A percentile compares a stretch with the other conserved stretches of the same genome.
These are phyloP conservation scores for Galeopsis tetrahit DNA, from an alignment of 257 asterid species.

Conservation along the genomic window DNA sequence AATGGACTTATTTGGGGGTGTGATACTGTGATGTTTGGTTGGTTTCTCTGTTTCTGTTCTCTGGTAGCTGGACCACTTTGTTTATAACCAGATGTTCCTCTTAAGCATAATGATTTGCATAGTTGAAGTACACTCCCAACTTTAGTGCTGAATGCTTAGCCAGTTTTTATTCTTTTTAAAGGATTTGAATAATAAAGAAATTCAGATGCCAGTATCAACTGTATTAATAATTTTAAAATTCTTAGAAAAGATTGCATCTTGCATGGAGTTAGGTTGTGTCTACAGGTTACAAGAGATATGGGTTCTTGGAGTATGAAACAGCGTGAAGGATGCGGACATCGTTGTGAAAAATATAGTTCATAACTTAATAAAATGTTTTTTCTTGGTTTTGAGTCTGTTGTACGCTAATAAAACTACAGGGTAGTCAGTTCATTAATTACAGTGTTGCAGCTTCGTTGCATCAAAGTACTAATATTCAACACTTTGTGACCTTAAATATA, in stretches of 20 bases:
- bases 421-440: slow-evolving; percentile 4
- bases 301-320: slow-evolving; percentile 29
- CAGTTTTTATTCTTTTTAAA: neutral
- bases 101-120: neutral
- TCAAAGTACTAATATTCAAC: neutral
- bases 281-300: slow-evolving; percentile 16
- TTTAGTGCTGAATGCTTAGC: slow-evolving; percentile 10
- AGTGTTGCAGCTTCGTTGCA: neutral
- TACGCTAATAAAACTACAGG: neutral
- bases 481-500: slow-evolving; percentile 6
- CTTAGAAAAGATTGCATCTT: neutral
- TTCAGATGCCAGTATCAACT: slow-evolving; percentile 11
- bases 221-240: slow-evolving; percentile 9
- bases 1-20: slow-evolving; percentile 17
- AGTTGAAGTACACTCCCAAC: neutral
- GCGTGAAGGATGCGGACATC: slow-evolving; percentile 6
- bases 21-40: neutral
- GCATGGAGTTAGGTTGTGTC: slow-evolving; percentile 12
- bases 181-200: slow-evolving; percentile 1
- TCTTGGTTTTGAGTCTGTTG: slow-evolving; percentile 4
- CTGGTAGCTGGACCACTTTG: neutral
- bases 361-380: neutral
- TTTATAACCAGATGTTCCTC: neutral
- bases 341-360: slow-evolving; percentile 1
- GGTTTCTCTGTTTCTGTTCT: slow-evolving; percentile 25